phyloP scores from a whole-genome alignment of 176 grass and related monocot species.

The Carex pumila region DNA sequence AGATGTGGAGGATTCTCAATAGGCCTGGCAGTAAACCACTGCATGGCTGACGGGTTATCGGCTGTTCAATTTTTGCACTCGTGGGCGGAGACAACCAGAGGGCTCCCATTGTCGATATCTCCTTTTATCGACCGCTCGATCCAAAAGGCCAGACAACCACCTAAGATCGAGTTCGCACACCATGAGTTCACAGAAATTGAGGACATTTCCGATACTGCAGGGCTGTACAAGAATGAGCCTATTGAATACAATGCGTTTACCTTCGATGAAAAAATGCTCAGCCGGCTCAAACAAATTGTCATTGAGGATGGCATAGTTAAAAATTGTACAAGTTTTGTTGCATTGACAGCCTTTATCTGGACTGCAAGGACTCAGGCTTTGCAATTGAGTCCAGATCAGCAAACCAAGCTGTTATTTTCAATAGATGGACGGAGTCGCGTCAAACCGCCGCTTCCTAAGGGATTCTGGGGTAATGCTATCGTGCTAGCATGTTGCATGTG shows the following conservation, averaged over 20 bases:
- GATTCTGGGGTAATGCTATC: slow-evolving; percentile 46
- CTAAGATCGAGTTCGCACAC: slow-evolving; percentile 28
- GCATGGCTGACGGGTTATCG: slow-evolving; percentile 35
- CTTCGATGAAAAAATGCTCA: slow-evolving; percentile 27
- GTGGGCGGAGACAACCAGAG: slow-evolving; percentile 35
- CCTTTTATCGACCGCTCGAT: slow-evolving; percentile 32
- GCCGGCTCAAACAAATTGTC: slow-evolving; percentile 15
- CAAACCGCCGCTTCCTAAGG: slow-evolving; percentile 28
- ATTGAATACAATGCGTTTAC: slow-evolving; percentile 24
- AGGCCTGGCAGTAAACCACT: slow-evolving; percentile 50
- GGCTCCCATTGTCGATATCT: slow-evolving; percentile 4
- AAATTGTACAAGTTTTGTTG: slow-evolving; percentile 30
- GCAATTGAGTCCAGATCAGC: slow-evolving; percentile 29
- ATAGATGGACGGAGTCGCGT: slow-evolving; percentile 34
- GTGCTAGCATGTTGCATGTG: slow-evolving; percentile 39
- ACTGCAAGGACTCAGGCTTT: slow-evolving; percentile 21
- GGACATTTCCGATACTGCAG: slow-evolving; percentile 35
- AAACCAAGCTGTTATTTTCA: slow-evolving; percentile 48
- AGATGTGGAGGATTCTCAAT: slow-evolving; percentile 39
- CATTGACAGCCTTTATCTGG: slow-evolving; percentile 47
- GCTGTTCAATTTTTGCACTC: slow-evolving; percentile 34
- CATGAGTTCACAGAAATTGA: slow-evolving; percentile 44
- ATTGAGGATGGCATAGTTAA: not conserved
- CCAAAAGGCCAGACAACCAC: slow-evolving; percentile 24
- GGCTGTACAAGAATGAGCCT: slow-evolving; percentile 14